Evolutionary conservation across 2,329 filamentous ascomycete genomes (phyloP).

Genomic region (Hypoxylon sp.): DNA sequence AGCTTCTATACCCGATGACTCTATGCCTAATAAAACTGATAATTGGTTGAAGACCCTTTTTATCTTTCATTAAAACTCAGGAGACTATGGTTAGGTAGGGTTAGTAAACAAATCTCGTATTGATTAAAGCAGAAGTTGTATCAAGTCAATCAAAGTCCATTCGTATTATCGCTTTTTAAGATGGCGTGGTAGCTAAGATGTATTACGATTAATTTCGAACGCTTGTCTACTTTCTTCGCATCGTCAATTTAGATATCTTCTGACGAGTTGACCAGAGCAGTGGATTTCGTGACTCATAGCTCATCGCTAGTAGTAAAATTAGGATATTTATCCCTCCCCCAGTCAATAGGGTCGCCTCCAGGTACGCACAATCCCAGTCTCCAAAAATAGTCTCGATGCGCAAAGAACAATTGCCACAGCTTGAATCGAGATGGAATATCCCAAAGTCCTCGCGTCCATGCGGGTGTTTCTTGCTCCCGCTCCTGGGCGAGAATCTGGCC

Average conservation of each 20-base stretch:
- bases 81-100: neutral
- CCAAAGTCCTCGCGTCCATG: conserved; percentile 60
- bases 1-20: conserved; percentile 3
- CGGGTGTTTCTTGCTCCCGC: conserved; percentile 41
- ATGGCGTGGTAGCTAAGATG: neutral
- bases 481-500: conserved; percentile 43
- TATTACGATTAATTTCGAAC: conserved; percentile 8
- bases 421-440: conserved; percentile 73
- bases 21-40: neutral
- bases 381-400: conserved; percentile 98
- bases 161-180: conserved; percentile 1
- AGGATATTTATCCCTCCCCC: conserved; percentile 67
- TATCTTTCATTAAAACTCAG: neutral
- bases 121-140: conserved; percentile 1
- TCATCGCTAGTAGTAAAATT: conserved; percentile 54
- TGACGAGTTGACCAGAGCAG: conserved; percentile 11
- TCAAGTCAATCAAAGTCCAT: neutral
- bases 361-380: conserved; percentile 90
- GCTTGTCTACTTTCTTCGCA: conserved; percentile 3
- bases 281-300: conserved; percentile 50
- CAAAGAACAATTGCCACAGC: conserved; percentile 93
- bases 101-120: neutral
- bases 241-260: conserved; percentile 17
- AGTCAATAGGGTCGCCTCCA: conserved; percentile 77
- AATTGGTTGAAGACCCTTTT: neutral